Evolutionary conservation across 306 rosid genomes (phyloP), one percentile per base, ranked within the genome.

Genomic region (Quercus variabilis): DNA sequence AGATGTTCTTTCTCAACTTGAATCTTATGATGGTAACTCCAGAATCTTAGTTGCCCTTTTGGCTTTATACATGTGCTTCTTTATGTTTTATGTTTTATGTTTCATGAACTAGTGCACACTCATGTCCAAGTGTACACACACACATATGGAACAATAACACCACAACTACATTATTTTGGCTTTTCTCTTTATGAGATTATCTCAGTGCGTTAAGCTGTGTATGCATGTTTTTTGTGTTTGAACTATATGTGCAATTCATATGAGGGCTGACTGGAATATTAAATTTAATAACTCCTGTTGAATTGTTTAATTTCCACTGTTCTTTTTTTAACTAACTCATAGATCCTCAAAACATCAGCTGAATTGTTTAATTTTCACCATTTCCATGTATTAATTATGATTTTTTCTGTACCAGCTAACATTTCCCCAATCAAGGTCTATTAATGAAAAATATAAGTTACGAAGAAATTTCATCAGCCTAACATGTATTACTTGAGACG

Each of bases 1-100:
- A 86, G 97, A 95, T 83, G 92, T 93, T 72, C 78, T 93, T 30
- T 35, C 89, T 75, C 88, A 88, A 80, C 96, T 93, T 77, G 88
- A 80, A 71, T 79, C 87, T 33, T 93, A 90, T 78, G 98, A 95
- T 73, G 99, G 98, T 95, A 79, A 82, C 81, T 85, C 69, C 43
- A 58, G 5, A 75, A 51, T 76, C 76, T 75, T 19, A 78, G 70
- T 65, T 56, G 14, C 75, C 71, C 51, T 69, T 76, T 43, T 41
- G 25, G 55, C 55, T 9, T 13, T 23, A 30, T 69, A 26, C 55
- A 28, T 68, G 59, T 64, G 69, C 69, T 75, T 46, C 55, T 21
- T 21, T 86, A 19, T 5, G 70, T 70, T 33, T 21, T 86, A 19
- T 5, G 70, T 70, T 33, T 55, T 74, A 18, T 35, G 38, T 77